Evolutionary conservation across 192 early-diverging fungal genomes (phyloP), one percentile per base, ranked within the genome.

Genomic region (Podila verticillata): DNA sequence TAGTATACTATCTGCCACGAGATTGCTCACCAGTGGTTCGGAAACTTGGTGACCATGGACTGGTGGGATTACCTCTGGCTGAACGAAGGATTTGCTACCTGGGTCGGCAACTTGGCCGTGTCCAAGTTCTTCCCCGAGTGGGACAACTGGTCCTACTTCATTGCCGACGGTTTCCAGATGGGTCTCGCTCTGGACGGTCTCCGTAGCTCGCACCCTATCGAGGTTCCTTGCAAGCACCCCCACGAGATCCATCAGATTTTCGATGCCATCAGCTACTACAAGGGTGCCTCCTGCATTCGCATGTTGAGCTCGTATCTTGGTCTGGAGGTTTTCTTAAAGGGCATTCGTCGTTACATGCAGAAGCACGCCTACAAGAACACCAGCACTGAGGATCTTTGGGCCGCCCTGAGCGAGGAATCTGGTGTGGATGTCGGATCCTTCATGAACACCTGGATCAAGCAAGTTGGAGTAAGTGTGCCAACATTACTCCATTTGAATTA

Each of bases 21-120:
- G 79, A 84, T 93, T 13, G 92, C 93, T 12, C 93, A 94, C 79
- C 93, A 94, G 77, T 94, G 93, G 93, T 98, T 99, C 69, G 97
- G 97, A 47, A 99, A 99, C 85, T 83, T 99, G 62, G 96, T 97
- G 13, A 98, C 96, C 7, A 96, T 95, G 93, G 91, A 94, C 73
- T 97, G 96, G 97, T 98, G 97, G 97, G 92, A 89, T 69, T 88
- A 91, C 73, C 84, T 97, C 56, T 98, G 97, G 97, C 86, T 99
- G 72, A 99, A 99, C 81, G 97, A 99, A 85, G 96, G 96, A 34
- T 99, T 99, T 84, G 97, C 97, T 32, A 98, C 97, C 7, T 99
- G 96, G 91, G 95, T 96, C 26, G 96, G 96, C 31, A 93, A 90
- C 78, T 75, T 97, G 61, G 96, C 95, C 26, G 92, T 93, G 15